Evolutionary conservation across 163 green algal species (phyloP).

Genomic region (Chlamydomonas reinhardtii): DNA sequence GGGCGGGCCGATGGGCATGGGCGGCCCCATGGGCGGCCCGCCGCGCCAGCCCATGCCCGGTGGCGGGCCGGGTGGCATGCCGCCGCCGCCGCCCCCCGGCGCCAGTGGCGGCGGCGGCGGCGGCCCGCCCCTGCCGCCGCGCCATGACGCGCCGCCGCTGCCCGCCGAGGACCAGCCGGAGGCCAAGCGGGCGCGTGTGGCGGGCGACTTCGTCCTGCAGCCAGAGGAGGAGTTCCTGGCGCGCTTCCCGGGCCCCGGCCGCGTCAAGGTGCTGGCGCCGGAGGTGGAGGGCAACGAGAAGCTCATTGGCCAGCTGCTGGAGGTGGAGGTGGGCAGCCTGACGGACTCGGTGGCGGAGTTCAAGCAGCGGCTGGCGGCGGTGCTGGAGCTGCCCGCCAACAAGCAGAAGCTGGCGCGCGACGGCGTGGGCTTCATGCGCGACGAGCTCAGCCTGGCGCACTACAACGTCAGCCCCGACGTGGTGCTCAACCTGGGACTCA

Average conservation of each 20-base stretch:
- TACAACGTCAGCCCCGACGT: slow-evolving; percentile 91
- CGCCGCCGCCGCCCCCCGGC: slow-evolving; percentile 15
- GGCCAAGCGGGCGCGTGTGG: slow-evolving; percentile 76
- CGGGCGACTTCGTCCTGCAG: slow-evolving; percentile 81
- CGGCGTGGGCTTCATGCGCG: slow-evolving; percentile 84
- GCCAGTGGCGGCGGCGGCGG: background rate
- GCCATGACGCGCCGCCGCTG: slow-evolving; percentile 58
- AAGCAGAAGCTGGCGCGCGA: slow-evolving; percentile 90
- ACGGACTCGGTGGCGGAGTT: slow-evolving; percentile 74
- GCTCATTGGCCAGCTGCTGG: slow-evolving; percentile 88
- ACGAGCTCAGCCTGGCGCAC: slow-evolving; percentile 87
- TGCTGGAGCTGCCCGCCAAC: slow-evolving; percentile 81
- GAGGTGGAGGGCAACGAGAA: slow-evolving; percentile 81
- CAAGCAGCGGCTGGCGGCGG: slow-evolving; percentile 81
- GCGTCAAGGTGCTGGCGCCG: slow-evolving; percentile 62
- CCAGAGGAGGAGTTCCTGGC: slow-evolving; percentile 91
- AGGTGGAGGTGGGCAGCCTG: slow-evolving; percentile 82
- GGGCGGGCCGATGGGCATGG: background rate
- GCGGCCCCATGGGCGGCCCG: background rate
- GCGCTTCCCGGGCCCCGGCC: slow-evolving; percentile 65
- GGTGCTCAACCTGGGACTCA: slow-evolving; percentile 81
- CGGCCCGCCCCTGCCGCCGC: too few relatives aligned
- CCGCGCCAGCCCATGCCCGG: background rate
- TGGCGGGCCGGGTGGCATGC: background rate
- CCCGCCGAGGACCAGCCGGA: slow-evolving; percentile 73